phyloP scores from a whole-genome alignment of 1,284 basidiomycete species.

The Chalciporus piperatoides region DNA sequence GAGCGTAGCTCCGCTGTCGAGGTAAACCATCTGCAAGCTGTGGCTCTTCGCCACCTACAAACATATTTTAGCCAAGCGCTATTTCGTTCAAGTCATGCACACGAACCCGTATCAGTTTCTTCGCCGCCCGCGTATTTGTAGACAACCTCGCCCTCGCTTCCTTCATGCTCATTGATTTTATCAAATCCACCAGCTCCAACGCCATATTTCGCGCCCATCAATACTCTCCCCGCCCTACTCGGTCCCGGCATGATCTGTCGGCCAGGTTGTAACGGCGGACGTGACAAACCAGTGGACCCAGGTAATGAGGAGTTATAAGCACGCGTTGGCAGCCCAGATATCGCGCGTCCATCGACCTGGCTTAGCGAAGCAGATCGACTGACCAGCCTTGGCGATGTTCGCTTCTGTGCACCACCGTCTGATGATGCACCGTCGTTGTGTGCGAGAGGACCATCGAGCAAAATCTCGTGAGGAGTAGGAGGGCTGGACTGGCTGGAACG shows the following conservation, averaged over 20 bases:
- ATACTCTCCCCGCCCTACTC: constrained; percentile 33
- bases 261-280: constrained; percentile 30
- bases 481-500: constrained; percentile 36
- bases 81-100: background rate
- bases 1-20: constrained; percentile 29
- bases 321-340: constrained; percentile 31
- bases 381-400: constrained; percentile 26
- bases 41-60: constrained; percentile 28
- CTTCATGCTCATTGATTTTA: constrained; percentile 36
- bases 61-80: constrained; percentile 1
- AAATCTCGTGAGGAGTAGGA: constrained; percentile 36
- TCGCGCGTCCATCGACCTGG: constrained; percentile 34
- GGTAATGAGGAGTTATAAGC: constrained; percentile 30
- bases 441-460: constrained; percentile 23
- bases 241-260: constrained; percentile 38
- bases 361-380: constrained; percentile 32
- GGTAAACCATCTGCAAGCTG: constrained; percentile 23
- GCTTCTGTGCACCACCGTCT: constrained; percentile 22
- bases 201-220: constrained; percentile 35
- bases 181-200: constrained; percentile 27
- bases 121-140: constrained; percentile 29
- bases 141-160: constrained; percentile 28
- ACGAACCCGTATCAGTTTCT: constrained; percentile 34
- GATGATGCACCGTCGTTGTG: constrained; percentile 27
- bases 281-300: constrained; percentile 18